Percentiles rank a stretch among this genome's conserved stretches.
These are phyloP conservation scores for Fraxinus americana DNA, from an alignment of 257 asterid genomes.

Conservation along the genomic window DNA sequence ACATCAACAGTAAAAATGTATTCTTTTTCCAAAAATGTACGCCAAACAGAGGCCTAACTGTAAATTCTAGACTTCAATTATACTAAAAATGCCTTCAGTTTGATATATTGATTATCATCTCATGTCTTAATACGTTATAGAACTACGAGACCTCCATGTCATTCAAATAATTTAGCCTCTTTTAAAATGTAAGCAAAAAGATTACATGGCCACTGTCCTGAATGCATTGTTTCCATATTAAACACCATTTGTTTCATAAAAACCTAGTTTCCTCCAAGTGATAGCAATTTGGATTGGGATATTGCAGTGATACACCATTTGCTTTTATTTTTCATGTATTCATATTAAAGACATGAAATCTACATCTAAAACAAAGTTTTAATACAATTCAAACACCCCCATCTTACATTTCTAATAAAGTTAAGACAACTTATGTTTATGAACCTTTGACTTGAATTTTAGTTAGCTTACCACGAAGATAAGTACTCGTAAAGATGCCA, in stretches of 20 bases:
- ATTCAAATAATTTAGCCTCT: background rate
- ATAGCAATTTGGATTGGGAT: constrained; percentile 21
- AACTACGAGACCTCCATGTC: background rate
- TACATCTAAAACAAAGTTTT: background rate
- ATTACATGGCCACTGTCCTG: background rate
- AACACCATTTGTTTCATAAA: background rate
- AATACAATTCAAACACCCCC: background rate
- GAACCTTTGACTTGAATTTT: background rate
- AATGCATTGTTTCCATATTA: background rate
- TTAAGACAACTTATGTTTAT: background rate
- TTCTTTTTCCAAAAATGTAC: too few species aligned
- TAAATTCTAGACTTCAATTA: background rate
- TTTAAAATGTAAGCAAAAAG: background rate
- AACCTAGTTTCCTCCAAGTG: background rate
- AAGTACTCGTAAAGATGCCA: background rate
- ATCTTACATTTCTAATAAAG: background rate
- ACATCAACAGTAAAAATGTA: too few species aligned
- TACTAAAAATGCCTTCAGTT: background rate
- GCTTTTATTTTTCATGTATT: background rate
- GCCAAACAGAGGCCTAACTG: background rate
- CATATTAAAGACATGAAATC: background rate
- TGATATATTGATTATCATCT: background rate
- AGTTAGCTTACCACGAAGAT: background rate
- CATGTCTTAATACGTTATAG: background rate
- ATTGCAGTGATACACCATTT: constrained; percentile 24